A percentile compares a stretch with the other conserved stretches of the same genome.
These are phyloP conservation scores for Candida nemodendra DNA, from an alignment of 805 yeast genomes.

Conservation along the genomic window DNA sequence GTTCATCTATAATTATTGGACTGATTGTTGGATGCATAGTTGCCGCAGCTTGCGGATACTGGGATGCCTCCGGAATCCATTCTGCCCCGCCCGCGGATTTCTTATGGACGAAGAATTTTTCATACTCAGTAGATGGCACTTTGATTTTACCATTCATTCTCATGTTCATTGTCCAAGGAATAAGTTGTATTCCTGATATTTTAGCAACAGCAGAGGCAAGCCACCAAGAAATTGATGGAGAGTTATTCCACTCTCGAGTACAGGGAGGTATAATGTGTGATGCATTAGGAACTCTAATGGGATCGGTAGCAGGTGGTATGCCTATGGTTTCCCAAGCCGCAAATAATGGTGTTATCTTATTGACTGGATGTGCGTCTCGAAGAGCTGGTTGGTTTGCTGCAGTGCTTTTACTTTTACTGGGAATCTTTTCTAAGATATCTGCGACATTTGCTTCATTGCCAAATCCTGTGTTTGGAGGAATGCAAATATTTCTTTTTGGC, in stretches of 20 bases:
- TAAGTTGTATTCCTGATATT: conserved; percentile 92
- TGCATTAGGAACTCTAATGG: conserved; percentile 72
- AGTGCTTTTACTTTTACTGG: conserved; percentile 77
- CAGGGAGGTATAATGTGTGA: conserved; percentile 92
- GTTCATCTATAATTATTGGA: conserved; percentile 86
- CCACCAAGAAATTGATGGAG: conserved; percentile 77
- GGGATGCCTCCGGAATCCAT: conserved; percentile 52
- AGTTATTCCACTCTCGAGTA: conserved; percentile 71
- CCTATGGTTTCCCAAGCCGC: conserved; percentile 91
- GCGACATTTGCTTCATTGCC: conserved; percentile 83
- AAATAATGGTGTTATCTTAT: conserved; percentile 88
- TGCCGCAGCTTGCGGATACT: conserved; percentile 86
- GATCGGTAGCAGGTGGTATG: conserved; percentile 76
- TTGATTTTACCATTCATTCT: conserved; percentile 80
- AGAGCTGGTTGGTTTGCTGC: conserved; percentile 50
- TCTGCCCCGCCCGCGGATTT: conserved; percentile 79
- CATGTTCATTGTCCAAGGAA: conserved; percentile 72
- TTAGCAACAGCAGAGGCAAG: conserved; percentile 92
- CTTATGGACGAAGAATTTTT: conserved; percentile 83
- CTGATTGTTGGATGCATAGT: conserved; percentile 83
- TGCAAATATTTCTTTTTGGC: conserved; percentile 58
- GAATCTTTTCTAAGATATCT: conserved; percentile 78
- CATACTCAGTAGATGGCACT: conserved; percentile 73
- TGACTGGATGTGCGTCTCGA: conserved; percentile 87
- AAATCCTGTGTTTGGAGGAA: conserved; percentile 76